Evolutionary conservation across 1,284 basidiomycete genomes (phyloP).

Genomic region (Trametes hirsuta): DNA sequence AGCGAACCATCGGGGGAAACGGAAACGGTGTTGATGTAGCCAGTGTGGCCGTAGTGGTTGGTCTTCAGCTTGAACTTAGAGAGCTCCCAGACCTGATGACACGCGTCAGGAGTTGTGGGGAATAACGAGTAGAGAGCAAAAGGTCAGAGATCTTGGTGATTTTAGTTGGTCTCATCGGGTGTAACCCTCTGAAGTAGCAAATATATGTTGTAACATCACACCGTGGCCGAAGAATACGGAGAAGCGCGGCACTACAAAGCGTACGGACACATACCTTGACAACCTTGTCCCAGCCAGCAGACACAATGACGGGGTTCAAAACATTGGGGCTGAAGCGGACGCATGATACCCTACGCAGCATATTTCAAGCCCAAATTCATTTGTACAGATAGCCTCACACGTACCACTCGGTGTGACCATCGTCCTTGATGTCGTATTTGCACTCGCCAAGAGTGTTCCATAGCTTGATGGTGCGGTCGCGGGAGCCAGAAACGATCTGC

Average conservation of each 20-base stretch:
- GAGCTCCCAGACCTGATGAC: constrained; percentile 94
- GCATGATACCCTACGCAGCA: constrained; percentile 85
- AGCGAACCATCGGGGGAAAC: constrained; percentile 99
- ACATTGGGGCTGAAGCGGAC: constrained; percentile 99
- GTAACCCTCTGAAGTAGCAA: constrained; percentile 84
- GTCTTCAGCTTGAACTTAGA: constrained; percentile 99
- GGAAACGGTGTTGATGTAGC: constrained; percentile 99
- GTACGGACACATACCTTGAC: constrained; percentile 84
- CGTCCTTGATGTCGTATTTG: constrained; percentile 99
- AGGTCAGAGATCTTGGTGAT: constrained; percentile 82
- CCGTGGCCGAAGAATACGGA: constrained; percentile 23
- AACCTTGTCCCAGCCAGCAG: constrained; percentile 99
- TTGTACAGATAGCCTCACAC: constrained; percentile 28
- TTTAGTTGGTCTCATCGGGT: constrained; percentile 69
- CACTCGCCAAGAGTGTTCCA: constrained; percentile 99
- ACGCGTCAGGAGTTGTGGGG: constrained; percentile 19
- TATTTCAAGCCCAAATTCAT: constrained; percentile 1
- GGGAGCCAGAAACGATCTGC: constrained; percentile 98
- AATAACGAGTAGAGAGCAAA: not conserved
- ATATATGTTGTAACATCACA: constrained; percentile 63
- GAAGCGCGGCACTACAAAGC: constrained; percentile 12
- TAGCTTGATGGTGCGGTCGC: constrained; percentile 98
- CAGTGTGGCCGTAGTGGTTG: constrained; percentile 99
- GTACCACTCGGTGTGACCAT: constrained; percentile 95
- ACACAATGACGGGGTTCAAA: constrained; percentile 97